Conservation (phyloP, 805 yeast species). For the Brettanomyces sp. region DNA sequence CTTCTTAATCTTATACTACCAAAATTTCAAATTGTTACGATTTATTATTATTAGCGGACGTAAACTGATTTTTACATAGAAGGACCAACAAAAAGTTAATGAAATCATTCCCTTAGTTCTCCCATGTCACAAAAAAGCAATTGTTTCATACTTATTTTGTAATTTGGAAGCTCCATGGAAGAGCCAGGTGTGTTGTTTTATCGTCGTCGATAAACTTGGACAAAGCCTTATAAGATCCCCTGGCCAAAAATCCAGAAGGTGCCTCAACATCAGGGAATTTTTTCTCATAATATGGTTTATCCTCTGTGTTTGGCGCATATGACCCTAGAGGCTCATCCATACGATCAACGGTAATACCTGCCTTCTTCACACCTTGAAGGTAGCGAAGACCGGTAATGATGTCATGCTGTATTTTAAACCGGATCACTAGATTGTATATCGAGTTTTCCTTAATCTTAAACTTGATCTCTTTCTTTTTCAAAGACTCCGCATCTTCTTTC, state of each 20-base stretch:
- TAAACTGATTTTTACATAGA: no score
- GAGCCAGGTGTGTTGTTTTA: constrained; percentile 55
- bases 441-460: constrained; percentile 75
- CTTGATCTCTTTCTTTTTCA: constrained; percentile 45
- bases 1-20: background rate
- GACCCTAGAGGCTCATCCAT: constrained; percentile 84
- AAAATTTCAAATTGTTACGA: background rate
- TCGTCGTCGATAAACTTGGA: constrained; percentile 87
- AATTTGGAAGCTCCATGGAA: constrained; percentile 83
- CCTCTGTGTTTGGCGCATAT: constrained; percentile 79
- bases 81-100: no score
- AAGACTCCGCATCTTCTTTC: constrained; percentile 42
- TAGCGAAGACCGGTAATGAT: constrained; percentile 86
- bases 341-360: constrained; percentile 82
- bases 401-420: constrained; percentile 72
- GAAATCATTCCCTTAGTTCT: no score
- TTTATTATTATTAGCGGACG: background rate
- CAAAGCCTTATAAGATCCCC: constrained; percentile 76
- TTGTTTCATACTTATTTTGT: constrained; percentile 33
- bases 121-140: no score
- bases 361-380: constrained; percentile 74
- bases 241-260: constrained; percentile 80
- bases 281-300: constrained; percentile 69
- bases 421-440: constrained; percentile 59
- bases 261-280: constrained; percentile 74